A percentile compares a stretch with the other conserved stretches of the same genome.
Evolutionary conservation across 345 rosid species (phyloP).

Genomic region (Conringia planisiliqua): DNA sequence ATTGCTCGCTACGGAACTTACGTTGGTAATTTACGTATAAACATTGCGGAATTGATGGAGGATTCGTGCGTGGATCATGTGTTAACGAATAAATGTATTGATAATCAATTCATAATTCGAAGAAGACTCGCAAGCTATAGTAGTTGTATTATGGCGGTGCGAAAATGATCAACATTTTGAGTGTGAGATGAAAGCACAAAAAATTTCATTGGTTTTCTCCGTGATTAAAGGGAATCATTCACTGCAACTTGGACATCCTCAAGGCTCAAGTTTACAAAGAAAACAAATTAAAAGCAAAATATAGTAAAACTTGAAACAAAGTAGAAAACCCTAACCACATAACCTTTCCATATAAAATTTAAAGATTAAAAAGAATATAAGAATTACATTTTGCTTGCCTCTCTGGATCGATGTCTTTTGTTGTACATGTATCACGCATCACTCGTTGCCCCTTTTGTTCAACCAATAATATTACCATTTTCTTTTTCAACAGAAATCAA

Average conservation of each 20-base stretch:
- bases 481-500: too few species aligned
- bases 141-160: neutral
- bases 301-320: neutral
- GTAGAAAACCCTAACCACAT: neutral
- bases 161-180: neutral
- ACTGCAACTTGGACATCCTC: neutral
- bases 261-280: neutral
- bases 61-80: neutral
- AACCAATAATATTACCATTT: neutral
- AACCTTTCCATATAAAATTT: neutral
- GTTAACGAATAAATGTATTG: too few species aligned
- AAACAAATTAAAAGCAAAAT: neutral
- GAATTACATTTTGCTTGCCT: neutral
- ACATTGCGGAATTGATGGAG: neutral
- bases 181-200: neutral
- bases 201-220: conserved; percentile 15
- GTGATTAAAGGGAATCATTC: conserved; percentile 6
- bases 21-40: conserved; percentile 4
- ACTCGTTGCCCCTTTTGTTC: conserved; percentile 11
- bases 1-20: conserved; percentile 10
- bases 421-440: conserved; percentile 21
- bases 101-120: neutral
- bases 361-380: too few species aligned
- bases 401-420: conserved; percentile 18
- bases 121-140: neutral